Percentiles rank a stretch among this genome's conserved stretches.
These are phyloP conservation scores for Saccharomycopsis hybrid DNA, from an alignment of 1,139 yeast genomes.

Conservation along the genomic window DNA sequence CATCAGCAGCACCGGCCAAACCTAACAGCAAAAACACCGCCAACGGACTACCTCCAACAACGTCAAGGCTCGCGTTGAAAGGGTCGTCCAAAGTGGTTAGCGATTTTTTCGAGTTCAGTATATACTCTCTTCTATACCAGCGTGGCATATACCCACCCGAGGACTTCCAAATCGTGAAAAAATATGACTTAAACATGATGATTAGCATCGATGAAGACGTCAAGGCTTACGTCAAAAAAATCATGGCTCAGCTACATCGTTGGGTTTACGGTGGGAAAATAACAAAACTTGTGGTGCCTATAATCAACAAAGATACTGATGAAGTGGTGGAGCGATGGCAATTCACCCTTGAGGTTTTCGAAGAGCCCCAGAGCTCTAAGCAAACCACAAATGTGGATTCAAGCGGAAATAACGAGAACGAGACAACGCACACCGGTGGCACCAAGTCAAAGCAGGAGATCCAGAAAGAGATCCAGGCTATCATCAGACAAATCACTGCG, in stretches of 20 bases:
- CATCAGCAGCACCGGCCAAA: too few relatives aligned
- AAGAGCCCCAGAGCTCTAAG: background rate
- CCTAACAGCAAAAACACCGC: too few relatives aligned
- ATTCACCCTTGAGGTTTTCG: conserved; percentile 49
- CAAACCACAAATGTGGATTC: too few relatives aligned
- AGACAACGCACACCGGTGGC: conserved; percentile 11
- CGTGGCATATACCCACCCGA: conserved; percentile 88
- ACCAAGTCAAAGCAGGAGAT: conserved; percentile 43
- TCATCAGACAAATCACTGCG: conserved; percentile 84
- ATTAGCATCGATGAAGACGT: conserved; percentile 75
- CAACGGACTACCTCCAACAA: too few relatives aligned
- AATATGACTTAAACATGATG: conserved; percentile 74
- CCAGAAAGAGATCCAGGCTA: conserved; percentile 74
- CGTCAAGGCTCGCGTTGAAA: conserved; percentile 56
- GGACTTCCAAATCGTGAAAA: conserved; percentile 72
- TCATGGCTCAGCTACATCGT: conserved; percentile 68
- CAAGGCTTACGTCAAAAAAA: conserved; percentile 56
- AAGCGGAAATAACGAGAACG: conserved; percentile 6
- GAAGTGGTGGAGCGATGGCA: conserved; percentile 85
- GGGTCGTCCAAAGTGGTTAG: conserved; percentile 77
- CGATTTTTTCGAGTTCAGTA: conserved; percentile 78
- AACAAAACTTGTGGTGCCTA: conserved; percentile 62
- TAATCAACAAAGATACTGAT: conserved; percentile 59
- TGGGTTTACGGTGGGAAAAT: conserved; percentile 78
- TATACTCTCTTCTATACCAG: conserved; percentile 78